phyloP scores from a whole-genome alignment of 2,329 filamentous ascomycete species.

The Fusarium miscanthi region DNA sequence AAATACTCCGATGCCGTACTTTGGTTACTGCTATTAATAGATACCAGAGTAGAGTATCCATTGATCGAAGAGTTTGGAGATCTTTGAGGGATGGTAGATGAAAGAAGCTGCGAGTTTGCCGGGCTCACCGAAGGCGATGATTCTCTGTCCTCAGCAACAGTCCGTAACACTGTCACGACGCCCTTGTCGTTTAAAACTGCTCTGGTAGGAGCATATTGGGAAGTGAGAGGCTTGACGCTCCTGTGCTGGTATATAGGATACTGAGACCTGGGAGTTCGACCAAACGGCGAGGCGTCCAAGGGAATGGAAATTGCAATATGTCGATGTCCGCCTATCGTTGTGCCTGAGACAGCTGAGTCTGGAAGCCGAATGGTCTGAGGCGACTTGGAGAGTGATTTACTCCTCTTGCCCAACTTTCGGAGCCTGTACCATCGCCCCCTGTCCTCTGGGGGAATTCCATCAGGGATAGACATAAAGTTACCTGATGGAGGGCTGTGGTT shows the following conservation, averaged over 20 bases:
- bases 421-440: conserved; percentile 57
- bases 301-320: conserved; percentile 73
- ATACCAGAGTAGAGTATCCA: not conserved
- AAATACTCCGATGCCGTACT: conserved; percentile 37
- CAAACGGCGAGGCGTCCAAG: conserved; percentile 59
- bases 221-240: conserved; percentile 24
- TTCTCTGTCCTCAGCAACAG: conserved; percentile 44
- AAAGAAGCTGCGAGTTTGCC: conserved; percentile 15
- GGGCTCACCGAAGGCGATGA: conserved; percentile 27
- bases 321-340: conserved; percentile 63
- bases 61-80: conserved; percentile 2
- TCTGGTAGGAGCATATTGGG: conserved; percentile 42
- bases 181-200: conserved; percentile 51
- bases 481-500: conserved; percentile 60
- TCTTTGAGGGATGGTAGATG: conserved; percentile 9
- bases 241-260: conserved; percentile 47
- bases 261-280: conserved; percentile 48
- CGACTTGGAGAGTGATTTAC: conserved; percentile 49
- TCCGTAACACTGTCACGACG: conserved; percentile 51
- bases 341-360: conserved; percentile 66
- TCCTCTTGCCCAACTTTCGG: conserved; percentile 54
- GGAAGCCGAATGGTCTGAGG: conserved; percentile 57
- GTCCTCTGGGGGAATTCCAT: conserved; percentile 45
- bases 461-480: conserved; percentile 62
- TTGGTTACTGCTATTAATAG: conserved; percentile 27